Evolutionary conservation across 768 basidiomycete genomes (phyloP).

Genomic region (Leucosporidium scottii): DNA sequence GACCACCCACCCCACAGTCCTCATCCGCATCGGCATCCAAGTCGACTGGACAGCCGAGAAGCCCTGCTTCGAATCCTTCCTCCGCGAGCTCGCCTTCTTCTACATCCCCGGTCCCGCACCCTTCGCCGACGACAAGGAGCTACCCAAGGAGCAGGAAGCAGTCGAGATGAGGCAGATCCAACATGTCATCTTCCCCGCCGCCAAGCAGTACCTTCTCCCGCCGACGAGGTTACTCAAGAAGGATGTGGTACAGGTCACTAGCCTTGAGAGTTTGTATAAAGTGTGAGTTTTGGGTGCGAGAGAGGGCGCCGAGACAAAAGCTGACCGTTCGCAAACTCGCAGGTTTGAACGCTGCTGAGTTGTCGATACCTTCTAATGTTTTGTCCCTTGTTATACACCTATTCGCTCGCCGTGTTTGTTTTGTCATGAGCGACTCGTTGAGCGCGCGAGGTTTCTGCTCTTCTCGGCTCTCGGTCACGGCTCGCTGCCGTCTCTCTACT

Average conservation of each 20-base stretch:
- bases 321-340: background rate
- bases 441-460: too few relatives aligned
- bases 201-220: conserved; percentile 67
- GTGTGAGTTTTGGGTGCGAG: conserved; percentile 48
- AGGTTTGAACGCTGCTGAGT: conserved; percentile 14
- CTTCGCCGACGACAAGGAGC: background rate
- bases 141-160: conserved; percentile 32
- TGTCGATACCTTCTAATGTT: too few relatives aligned
- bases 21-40: conserved; percentile 46
- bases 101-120: conserved; percentile 52
- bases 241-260: conserved; percentile 73
- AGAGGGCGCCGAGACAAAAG: background rate
- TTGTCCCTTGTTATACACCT: too few relatives aligned
- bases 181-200: conserved; percentile 79
- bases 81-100: conserved; percentile 86
- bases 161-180: conserved; percentile 74
- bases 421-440: too few relatives aligned
- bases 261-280: conserved; percentile 81
- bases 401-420: too few relatives aligned
- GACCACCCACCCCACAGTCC: conserved; percentile 19
- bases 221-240: conserved; percentile 60
- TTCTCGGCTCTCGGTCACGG: too few relatives aligned
- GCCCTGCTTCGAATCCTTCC: conserved; percentile 76
- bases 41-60: conserved; percentile 81
- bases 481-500: too few relatives aligned